Base-by-base conservation (phyloP, 2,329 filamentous ascomycete genomes). In the Penicillium palitans region DNA sequence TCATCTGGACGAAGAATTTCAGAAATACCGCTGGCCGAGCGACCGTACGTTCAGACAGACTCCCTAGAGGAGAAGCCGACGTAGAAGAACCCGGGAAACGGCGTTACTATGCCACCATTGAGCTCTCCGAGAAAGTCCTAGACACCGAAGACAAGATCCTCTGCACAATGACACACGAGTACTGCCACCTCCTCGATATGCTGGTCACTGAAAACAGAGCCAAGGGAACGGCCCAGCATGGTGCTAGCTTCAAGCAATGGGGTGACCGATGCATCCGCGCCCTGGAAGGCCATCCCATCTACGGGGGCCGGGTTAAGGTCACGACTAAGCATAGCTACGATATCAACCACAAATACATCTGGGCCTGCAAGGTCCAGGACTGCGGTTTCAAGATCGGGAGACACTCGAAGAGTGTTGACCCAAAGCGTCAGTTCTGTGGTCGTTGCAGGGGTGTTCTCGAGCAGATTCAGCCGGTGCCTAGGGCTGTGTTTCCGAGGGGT, bases 161-260 rank as follows among this genome's bases (percentile, higher is more conserved):
- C 62, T 97, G 97, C 73, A 92, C 95, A 0, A 78, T 98, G n/a
- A 91, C 93, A 0, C 95, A 99, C 73, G 95, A 99, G 69, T 98
- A 95, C 78, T 98, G 95, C 74, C 95, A 99, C 71, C 79, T 98
- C 1, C 88, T 91, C 44, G 96, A 92, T 68, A 97, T 93, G 74
- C 96, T 98, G 86, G 80, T 98, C 62, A 88, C 83, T 49, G 87
- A 86, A 56, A 88, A 90, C 61, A 21, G 35, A n/a, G 44, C 35
- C 24, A 57, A 57, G n/a, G 54, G 54, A 8, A 42, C 47, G 9
- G 40, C 47, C 4, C 91, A 92, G 0, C 93, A 97, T 71, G 93
- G 93, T 24, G 82, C 84, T 13, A 89, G 90, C 67, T 97, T 97
- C 82, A 93, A 96, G 74, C 71, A 75, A 1, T 96, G 91, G 85